These are phyloP conservation scores for Kwoniella pini DNA, from an alignment of 768 basidiomycete genomes.

Conservation along the genomic window DNA sequence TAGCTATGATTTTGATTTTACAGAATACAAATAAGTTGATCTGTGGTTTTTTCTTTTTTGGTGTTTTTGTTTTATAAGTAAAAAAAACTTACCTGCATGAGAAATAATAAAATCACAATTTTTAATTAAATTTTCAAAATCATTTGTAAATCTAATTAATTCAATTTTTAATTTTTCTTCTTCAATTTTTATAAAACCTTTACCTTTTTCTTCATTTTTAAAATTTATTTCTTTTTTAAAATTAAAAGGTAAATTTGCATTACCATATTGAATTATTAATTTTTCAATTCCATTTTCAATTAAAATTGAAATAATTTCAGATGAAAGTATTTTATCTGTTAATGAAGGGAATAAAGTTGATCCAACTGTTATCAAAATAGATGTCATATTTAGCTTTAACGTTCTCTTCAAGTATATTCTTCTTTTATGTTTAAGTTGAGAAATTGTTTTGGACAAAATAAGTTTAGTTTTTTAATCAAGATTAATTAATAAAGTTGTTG, in stretches of 20 bases:
- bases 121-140: constrained; percentile 67
- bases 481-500: too few relatives aligned
- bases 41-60: too few relatives aligned
- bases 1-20: too few relatives aligned
- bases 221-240: neutral
- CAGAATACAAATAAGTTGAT: too few relatives aligned
- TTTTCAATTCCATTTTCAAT: constrained; percentile 61
- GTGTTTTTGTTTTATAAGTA: neutral
- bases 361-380: constrained; percentile 79
- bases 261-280: constrained; percentile 77
- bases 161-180: constrained; percentile 57
- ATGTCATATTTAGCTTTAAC: neutral
- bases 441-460: too few relatives aligned
- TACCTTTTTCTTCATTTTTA: constrained; percentile 8
- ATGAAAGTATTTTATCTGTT: constrained; percentile 64
- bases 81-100: constrained; percentile 74
- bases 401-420: too few relatives aligned
- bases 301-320: constrained; percentile 64
- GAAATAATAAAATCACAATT: constrained; percentile 79
- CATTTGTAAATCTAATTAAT: constrained; percentile 72
- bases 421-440: too few relatives aligned
- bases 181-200: too few relatives aligned
- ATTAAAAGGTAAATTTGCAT: constrained; percentile 16
- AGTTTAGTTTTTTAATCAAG: too few relatives aligned
- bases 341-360: constrained; percentile 83